A percentile compares a stretch with the other conserved stretches of the same genome.
Evolutionary conservation across 2,329 filamentous ascomycete species (phyloP).

Genomic region (Parasarocladium wereldwijsianum): DNA sequence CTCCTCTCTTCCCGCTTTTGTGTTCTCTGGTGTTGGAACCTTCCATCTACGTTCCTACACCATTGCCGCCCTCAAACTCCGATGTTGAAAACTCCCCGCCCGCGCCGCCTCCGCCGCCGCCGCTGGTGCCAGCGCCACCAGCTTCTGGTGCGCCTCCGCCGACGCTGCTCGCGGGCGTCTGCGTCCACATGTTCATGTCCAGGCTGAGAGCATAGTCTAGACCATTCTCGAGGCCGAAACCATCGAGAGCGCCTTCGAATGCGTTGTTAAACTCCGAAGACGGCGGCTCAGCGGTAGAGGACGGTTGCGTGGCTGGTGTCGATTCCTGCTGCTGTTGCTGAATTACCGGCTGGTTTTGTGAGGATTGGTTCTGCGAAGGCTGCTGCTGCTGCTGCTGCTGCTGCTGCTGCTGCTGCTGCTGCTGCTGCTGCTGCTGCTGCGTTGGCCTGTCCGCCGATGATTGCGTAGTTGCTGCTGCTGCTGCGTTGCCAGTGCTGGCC

Average conservation of each 20-base stretch:
- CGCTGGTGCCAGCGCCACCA: too few species aligned
- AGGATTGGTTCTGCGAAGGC: not conserved
- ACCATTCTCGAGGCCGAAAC: slow-evolving; percentile 29
- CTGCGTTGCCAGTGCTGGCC: not conserved
- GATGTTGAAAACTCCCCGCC: too few species aligned
- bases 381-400: too few species aligned
- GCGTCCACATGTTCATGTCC: slow-evolving; percentile 20
- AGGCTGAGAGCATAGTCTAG: slow-evolving; percentile 26
- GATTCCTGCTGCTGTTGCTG: too few species aligned
- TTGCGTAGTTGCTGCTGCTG: not conserved
- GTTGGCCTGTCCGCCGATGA: not conserved
- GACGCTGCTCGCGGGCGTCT: slow-evolving; percentile 9
- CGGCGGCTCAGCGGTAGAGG: slow-evolving; percentile 9
- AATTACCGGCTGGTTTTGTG: too few species aligned
- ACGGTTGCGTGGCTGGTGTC: too few species aligned
- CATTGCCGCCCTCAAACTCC: too few species aligned
- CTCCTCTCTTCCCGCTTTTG: too few species aligned
- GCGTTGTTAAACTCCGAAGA: slow-evolving; percentile 32
- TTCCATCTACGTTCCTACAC: too few species aligned
- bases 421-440: not conserved
- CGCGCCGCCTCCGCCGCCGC: too few species aligned
- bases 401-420: not conserved
- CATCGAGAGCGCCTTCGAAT: slow-evolving; percentile 32
- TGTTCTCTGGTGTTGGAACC: too few species aligned
- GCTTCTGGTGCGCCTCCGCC: too few species aligned